phyloP scores from a whole-genome alignment of 2,329 filamentous ascomycete genomes.

The Colletotrichum orchidophilum region DNA sequence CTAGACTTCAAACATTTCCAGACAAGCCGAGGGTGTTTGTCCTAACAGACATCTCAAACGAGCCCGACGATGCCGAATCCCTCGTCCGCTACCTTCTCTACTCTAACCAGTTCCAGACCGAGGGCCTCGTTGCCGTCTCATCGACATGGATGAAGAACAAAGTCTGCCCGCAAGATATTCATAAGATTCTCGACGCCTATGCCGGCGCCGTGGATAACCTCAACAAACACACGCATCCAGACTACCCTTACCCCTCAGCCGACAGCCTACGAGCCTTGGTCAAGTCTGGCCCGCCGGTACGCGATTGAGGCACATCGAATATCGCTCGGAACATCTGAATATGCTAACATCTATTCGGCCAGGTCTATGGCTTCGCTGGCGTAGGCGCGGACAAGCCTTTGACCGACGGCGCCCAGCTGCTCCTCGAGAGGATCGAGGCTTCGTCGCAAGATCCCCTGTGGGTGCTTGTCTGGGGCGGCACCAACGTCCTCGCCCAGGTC shows the following conservation, averaged over 20 bases:
- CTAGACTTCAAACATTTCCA: constrained; percentile 16
- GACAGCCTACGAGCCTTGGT: constrained; percentile 47
- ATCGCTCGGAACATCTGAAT: not conserved
- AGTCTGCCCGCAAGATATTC: constrained; percentile 52
- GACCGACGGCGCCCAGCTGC: constrained; percentile 52
- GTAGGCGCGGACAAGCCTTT: constrained; percentile 42
- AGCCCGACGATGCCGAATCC: constrained; percentile 56
- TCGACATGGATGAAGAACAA: constrained; percentile 56
- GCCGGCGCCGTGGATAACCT: constrained; percentile 56
- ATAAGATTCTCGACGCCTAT: constrained; percentile 55
- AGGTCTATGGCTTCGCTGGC: constrained; percentile 46
- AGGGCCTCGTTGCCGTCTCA: constrained; percentile 54
- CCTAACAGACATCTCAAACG: constrained; percentile 55
- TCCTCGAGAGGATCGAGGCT: constrained; percentile 44
- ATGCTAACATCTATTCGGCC: not conserved
- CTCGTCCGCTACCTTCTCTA: constrained; percentile 56
- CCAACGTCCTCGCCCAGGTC: constrained; percentile 61
- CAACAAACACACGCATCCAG: constrained; percentile 56
- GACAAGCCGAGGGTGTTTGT: constrained; percentile 49
- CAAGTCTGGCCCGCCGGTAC: constrained; percentile 46
- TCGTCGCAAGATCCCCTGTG: constrained; percentile 54
- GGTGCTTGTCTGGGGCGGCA: constrained; percentile 63
- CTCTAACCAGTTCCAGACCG: constrained; percentile 55
- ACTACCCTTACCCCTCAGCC: constrained; percentile 51
- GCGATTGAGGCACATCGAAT: not conserved